These are phyloP conservation scores for Globisporangium perplexum DNA, from an alignment of 352 stramenopile species.

Conservation along the genomic window DNA sequence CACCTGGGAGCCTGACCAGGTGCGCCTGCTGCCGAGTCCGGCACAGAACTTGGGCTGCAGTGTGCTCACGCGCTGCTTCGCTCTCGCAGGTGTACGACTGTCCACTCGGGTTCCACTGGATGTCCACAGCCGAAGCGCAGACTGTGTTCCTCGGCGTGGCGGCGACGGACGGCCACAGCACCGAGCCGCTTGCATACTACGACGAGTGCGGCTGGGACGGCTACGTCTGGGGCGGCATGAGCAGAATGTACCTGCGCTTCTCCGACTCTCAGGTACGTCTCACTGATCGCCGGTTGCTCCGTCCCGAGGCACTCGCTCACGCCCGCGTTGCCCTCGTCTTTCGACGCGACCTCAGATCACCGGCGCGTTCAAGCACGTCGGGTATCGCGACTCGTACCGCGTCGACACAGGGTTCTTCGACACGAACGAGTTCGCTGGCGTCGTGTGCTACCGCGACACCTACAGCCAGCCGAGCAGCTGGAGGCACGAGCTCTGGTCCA, in stretches of 20 bases:
- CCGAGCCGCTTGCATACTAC: slow-evolving; percentile 66
- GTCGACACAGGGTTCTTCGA: slow-evolving; percentile 37
- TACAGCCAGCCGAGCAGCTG: slow-evolving; percentile 4
- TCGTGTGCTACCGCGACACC: slow-evolving; percentile 53
- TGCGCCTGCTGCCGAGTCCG: slow-evolving; percentile 7
- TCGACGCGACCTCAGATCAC: slow-evolving; percentile 27
- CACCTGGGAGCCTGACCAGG: slow-evolving; percentile 54
- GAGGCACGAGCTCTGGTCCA: slow-evolving; percentile 71
- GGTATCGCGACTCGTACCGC: slow-evolving; percentile 61
- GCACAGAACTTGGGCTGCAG: background rate
- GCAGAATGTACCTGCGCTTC: slow-evolving; percentile 79
- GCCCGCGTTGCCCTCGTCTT: background rate
- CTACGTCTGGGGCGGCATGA: slow-evolving; percentile 58
- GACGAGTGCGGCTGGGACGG: slow-evolving; percentile 82
- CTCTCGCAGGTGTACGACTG: slow-evolving; percentile 71
- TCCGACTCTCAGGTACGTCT: slow-evolving; percentile 57
- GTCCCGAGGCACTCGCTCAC: background rate
- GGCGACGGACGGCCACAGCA: slow-evolving; percentile 15
- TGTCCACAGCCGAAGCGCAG: slow-evolving; percentile 67
- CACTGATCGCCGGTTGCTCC: background rate
- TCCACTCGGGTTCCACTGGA: slow-evolving; percentile 74
- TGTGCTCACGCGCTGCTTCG: background rate
- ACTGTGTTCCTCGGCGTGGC: slow-evolving; percentile 33
- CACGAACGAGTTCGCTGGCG: slow-evolving; percentile 60
- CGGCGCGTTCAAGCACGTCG: slow-evolving; percentile 82